phyloP scores from a whole-genome alignment of 208 protist species.

The Leptomonas pyrrhocoris region DNA sequence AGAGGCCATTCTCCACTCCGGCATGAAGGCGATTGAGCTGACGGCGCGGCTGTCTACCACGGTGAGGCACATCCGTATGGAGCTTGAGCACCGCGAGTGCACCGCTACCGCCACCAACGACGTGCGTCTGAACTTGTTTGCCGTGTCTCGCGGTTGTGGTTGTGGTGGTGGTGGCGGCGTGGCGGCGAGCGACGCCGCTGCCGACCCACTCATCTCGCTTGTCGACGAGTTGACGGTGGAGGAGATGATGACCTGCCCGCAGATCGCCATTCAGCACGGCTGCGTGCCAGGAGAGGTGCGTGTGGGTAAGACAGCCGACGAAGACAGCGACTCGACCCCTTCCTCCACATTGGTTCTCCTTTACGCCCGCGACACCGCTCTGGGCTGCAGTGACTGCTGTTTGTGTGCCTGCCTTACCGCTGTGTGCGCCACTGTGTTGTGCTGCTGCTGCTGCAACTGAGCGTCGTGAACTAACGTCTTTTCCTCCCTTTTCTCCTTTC shows the following conservation, averaged over 20 bases:
- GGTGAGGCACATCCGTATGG: conserved; percentile 2
- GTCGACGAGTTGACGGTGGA: conserved; percentile 1
- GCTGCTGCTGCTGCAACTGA: conserved; percentile 11
- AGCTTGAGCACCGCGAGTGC: background rate
- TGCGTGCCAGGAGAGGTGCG: background rate
- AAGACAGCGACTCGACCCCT: background rate
- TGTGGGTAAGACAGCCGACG: background rate
- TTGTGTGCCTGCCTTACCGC: conserved; percentile 7
- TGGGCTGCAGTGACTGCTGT: conserved; percentile 15
- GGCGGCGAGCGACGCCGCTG: background rate
- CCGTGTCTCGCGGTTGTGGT: background rate
- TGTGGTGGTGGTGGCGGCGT: too few species aligned
- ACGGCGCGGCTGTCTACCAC: background rate
- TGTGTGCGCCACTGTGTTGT: conserved; percentile 7
- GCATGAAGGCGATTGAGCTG: background rate
- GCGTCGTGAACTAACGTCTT: background rate
- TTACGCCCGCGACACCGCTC: conserved; percentile 10
- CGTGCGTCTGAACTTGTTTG: conserved; percentile 8
- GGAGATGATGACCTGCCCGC: background rate
- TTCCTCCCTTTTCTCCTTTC: background rate
- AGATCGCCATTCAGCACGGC: background rate
- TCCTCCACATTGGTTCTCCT: conserved; percentile 14
- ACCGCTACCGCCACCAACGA: background rate
- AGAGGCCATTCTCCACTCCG: background rate
- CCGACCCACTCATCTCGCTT: conserved; percentile 7